A percentile compares a stretch with the other conserved stretches of the same genome.
Conservation (phyloP, 306 rosid genomes). For the Cucurbita pepo region DNA sequence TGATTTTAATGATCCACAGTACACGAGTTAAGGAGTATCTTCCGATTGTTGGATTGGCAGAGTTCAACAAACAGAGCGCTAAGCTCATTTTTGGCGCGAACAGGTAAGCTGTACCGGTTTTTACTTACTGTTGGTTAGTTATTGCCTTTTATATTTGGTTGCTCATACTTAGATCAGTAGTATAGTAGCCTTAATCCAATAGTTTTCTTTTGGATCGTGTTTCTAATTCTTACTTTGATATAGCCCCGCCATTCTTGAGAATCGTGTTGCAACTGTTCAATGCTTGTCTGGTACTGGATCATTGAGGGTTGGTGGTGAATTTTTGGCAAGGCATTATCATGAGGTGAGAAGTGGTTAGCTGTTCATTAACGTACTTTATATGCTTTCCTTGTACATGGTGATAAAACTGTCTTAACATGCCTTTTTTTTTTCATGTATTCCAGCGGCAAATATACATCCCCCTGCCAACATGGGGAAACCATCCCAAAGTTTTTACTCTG, state of each 20-base stretch:
- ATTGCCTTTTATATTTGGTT: neutral
- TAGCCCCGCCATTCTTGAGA: constrained; percentile 84
- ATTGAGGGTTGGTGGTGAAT: constrained; percentile 94
- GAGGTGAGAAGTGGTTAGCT: constrained; percentile 35
- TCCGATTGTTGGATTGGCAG: constrained; percentile 76
- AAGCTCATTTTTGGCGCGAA: constrained; percentile 84
- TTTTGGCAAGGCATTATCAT: constrained; percentile 81
- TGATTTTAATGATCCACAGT: constrained; percentile 25
- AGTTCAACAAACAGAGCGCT: constrained; percentile 84
- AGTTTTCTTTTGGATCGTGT: neutral
- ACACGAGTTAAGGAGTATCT: constrained; percentile 80
- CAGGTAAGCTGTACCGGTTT: constrained; percentile 29
- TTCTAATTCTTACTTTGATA: constrained; percentile 5
- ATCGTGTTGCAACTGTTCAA: constrained; percentile 75
- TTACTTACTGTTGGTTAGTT: neutral
- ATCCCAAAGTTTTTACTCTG: constrained; percentile 56
- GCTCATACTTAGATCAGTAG: neutral
- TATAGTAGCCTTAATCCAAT: neutral
- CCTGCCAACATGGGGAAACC: constrained; percentile 96
- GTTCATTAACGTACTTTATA: neutral
- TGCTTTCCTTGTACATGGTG: neutral
- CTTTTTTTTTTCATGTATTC: constrained; percentile 3
- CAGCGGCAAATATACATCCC: constrained; percentile 84
- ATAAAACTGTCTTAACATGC: neutral
- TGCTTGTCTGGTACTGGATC: constrained; percentile 98